A percentile compares a stretch with the other conserved stretches of the same genome.
Evolutionary conservation across 2,329 filamentous ascomycete genomes (phyloP).

Genomic region (Endoconidiophora laricicola): DNA sequence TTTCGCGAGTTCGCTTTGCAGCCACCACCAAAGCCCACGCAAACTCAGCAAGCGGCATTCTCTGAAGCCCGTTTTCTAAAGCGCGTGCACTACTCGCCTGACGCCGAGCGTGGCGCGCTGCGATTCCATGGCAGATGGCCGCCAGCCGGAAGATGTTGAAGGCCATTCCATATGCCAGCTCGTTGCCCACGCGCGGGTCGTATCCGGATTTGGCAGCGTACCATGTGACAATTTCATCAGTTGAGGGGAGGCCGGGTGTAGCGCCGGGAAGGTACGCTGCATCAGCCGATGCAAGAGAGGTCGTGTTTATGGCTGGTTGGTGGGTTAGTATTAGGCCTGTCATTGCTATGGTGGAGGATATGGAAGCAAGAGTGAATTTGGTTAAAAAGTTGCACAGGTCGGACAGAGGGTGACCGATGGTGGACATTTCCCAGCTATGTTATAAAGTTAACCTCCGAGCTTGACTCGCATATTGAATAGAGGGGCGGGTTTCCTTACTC

Average conservation of each 20-base stretch:
- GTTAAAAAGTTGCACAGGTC: slow-evolving; percentile 65
- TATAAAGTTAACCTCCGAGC: not conserved
- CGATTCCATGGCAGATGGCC: slow-evolving; percentile 71
- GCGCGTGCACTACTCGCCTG: slow-evolving; percentile 85
- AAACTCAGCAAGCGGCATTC: slow-evolving; percentile 56
- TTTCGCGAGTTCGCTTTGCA: slow-evolving; percentile 18
- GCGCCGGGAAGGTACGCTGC: slow-evolving; percentile 42
- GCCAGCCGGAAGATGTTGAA: slow-evolving; percentile 45
- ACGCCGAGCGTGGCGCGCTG: slow-evolving; percentile 64
- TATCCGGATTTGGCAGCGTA: slow-evolving; percentile 43
- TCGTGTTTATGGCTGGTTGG: slow-evolving; percentile 13
- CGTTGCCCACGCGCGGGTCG: slow-evolving; percentile 38
- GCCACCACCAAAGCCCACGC: slow-evolving; percentile 58
- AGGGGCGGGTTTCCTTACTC: slow-evolving; percentile 38
- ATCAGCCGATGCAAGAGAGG: slow-evolving; percentile 14
- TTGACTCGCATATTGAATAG: not conserved
- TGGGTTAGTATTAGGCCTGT: slow-evolving; percentile 14
- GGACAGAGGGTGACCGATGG: slow-evolving; percentile 85
- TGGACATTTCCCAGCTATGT: slow-evolving; percentile 85
- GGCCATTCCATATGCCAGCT: slow-evolving; percentile 43
- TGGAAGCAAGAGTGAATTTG: slow-evolving; percentile 24
- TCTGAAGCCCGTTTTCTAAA: slow-evolving; percentile 49
- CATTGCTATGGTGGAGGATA: slow-evolving; percentile 14
- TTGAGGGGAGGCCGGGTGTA: slow-evolving; percentile 44
- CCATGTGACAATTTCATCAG: slow-evolving; percentile 26